Percentiles rank a stretch among this genome's conserved stretches.
phyloP scores from a whole-genome alignment of 495 filamentous ascomycete genomes.

The Neurospora sp. region DNA sequence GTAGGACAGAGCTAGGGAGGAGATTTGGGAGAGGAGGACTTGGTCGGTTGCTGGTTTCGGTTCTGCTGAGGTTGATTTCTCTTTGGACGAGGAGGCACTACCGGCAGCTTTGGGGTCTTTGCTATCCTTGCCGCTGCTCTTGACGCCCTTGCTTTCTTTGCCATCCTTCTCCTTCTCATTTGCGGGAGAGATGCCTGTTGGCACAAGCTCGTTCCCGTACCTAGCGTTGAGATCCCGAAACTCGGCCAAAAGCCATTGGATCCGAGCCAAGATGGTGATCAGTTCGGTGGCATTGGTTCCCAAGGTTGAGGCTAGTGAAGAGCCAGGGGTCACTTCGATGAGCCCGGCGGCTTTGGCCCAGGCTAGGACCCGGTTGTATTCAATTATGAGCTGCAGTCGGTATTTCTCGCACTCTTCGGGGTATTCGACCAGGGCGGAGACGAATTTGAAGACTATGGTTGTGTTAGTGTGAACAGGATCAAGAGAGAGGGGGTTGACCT shows the following conservation, averaged over 20 bases:
- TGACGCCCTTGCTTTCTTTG: neutral
- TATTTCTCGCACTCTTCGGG: slow-evolving; percentile 22
- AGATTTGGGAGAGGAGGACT: slow-evolving; percentile 4
- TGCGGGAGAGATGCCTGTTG: too few relatives aligned
- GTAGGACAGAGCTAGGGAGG: slow-evolving; percentile 21
- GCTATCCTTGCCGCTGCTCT: too few relatives aligned
- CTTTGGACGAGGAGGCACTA: neutral
- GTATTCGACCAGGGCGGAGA: slow-evolving; percentile 23
- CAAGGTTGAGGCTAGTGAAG: slow-evolving; percentile 4
- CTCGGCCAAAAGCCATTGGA: slow-evolving; percentile 22
- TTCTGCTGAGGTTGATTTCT: too few relatives aligned
- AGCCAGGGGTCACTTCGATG: slow-evolving; percentile 4
- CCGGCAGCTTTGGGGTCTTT: too few relatives aligned
- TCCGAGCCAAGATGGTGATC: slow-evolving; percentile 18
- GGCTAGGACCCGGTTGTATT: slow-evolving; percentile 25
- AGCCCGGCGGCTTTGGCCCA: slow-evolving; percentile 25
- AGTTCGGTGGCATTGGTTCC: slow-evolving; percentile 18
- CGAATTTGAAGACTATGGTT: slow-evolving; percentile 18
- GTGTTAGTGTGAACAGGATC: too few relatives aligned
- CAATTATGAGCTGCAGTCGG: slow-evolving; percentile 24
- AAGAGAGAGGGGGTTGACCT: too few relatives aligned
- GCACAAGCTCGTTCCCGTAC: slow-evolving; percentile 20
- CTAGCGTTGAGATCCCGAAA: slow-evolving; percentile 23
- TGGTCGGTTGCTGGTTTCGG: too few relatives aligned
- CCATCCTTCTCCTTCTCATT: neutral